A percentile compares a stretch with the other conserved stretches of the same genome.
These are phyloP conservation scores for Eucalyptus guilfoylei DNA, from an alignment of 345 rosid species.

Conservation along the genomic window DNA sequence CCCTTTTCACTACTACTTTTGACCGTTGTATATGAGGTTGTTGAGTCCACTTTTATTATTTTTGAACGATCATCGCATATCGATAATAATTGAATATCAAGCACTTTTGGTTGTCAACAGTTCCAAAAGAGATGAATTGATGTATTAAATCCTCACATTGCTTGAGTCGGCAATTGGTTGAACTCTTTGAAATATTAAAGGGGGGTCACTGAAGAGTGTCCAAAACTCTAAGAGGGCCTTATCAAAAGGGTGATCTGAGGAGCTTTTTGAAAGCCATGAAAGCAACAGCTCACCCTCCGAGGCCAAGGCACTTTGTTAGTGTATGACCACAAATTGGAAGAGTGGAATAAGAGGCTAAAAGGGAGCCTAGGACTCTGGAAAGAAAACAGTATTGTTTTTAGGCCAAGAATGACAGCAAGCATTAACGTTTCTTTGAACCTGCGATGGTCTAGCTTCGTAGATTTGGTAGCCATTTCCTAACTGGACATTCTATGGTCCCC, in stretches of 20 bases:
- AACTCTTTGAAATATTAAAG: not conserved
- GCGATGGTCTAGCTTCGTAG: not conserved
- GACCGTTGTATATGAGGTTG: too few relatives aligned
- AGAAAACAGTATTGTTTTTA: not conserved
- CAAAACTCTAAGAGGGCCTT: not conserved
- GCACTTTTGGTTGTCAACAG: too few relatives aligned
- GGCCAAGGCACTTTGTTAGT: not conserved
- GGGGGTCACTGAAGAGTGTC: not conserved
- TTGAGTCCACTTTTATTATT: too few relatives aligned
- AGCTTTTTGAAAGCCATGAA: not conserved
- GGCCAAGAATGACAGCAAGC: not conserved
- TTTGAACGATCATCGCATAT: rapidly evolving
- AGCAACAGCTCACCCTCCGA: not conserved
- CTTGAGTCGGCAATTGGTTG: not conserved
- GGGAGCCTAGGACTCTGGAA: not conserved
- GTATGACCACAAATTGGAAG: not conserved
- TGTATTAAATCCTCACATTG: not conserved
- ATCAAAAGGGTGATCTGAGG: not conserved
- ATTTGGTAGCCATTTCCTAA: not conserved
- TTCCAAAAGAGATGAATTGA: not conserved
- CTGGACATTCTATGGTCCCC: not conserved
- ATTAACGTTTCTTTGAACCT: not conserved
- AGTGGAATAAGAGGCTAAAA: not conserved
- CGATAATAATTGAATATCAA: too few relatives aligned
- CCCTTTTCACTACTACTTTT: too few relatives aligned